phyloP scores from a whole-genome alignment of 495 filamentous ascomycete species.

The Durotheca rogersii region DNA sequence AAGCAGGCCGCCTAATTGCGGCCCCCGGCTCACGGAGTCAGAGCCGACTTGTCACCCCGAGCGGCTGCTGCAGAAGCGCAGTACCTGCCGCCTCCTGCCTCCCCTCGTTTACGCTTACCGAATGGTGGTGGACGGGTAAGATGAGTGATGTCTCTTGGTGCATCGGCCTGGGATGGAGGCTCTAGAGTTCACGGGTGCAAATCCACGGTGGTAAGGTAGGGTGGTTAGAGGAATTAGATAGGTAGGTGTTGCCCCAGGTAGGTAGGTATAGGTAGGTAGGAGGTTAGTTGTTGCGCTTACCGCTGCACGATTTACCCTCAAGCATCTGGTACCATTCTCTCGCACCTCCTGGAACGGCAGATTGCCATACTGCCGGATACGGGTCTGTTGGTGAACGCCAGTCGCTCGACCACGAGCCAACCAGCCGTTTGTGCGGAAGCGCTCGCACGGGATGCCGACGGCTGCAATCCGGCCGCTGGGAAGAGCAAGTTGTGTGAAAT shows the following conservation, averaged over 20 bases:
- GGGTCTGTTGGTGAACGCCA: slow-evolving; percentile 3
- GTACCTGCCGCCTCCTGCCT: too few species aligned
- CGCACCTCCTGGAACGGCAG: slow-evolving; percentile 14
- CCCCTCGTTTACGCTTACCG: too few species aligned
- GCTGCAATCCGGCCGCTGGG: slow-evolving; percentile 5
- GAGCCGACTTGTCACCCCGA: not conserved
- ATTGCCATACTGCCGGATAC: slow-evolving; percentile 24
- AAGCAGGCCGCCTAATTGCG: not conserved
- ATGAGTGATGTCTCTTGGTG: too few species aligned
- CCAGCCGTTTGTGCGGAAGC: slow-evolving; percentile 14
- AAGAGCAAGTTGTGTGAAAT: too few species aligned
- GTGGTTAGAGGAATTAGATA: too few species aligned
- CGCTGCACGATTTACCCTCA: not conserved
- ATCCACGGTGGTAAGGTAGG: too few species aligned
- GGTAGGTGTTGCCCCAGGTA: too few species aligned
- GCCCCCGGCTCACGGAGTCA: not conserved
- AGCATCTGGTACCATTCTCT: slow-evolving; percentile 11
- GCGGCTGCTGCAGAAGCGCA: not conserved
- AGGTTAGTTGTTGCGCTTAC: not conserved
- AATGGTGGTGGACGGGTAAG: too few species aligned
- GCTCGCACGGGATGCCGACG: slow-evolving; percentile 13
- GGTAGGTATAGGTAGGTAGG: not conserved
- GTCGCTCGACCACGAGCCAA: not conserved
- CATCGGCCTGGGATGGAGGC: too few species aligned
- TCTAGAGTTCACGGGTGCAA: too few species aligned